Conservation (phyloP, 495 filamentous ascomycete species). For the Aspergillus sclerotiicarbonarius region DNA sequence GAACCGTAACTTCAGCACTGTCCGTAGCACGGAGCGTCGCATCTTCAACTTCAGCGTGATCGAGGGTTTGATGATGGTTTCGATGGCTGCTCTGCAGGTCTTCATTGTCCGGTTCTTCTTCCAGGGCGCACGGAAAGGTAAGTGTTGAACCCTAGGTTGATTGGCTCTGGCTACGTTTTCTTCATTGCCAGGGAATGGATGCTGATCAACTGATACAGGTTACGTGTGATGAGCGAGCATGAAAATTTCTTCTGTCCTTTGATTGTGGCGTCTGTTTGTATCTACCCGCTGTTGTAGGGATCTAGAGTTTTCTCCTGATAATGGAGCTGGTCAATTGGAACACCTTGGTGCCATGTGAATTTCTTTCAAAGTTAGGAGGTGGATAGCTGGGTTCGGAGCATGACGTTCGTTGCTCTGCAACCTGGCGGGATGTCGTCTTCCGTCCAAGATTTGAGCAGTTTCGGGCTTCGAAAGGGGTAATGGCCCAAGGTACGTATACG, state of each 20-base stretch:
- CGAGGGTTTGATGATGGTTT: slow-evolving; percentile 86
- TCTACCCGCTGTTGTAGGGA: slow-evolving; percentile 17
- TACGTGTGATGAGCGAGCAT: slow-evolving; percentile 42
- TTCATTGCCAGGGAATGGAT: neutral
- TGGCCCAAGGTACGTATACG: neutral
- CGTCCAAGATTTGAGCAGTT: neutral
- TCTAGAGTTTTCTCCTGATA: slow-evolving; percentile 9
- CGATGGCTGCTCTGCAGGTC: slow-evolving; percentile 95
- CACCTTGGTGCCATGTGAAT: slow-evolving; percentile 5
- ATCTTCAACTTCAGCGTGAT: slow-evolving; percentile 98
- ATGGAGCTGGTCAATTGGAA: slow-evolving; percentile 9
- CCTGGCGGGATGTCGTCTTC: neutral
- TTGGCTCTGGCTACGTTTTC: neutral
- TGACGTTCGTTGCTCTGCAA: neutral
- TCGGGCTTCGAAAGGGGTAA: no score
- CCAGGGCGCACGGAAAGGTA: slow-evolving; percentile 80
- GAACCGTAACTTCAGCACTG: slow-evolving; percentile 98
- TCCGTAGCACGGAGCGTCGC: slow-evolving; percentile 88
- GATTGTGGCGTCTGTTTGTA: slow-evolving; percentile 27
- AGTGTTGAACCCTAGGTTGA: slow-evolving; percentile 19
- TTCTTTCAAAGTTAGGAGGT: neutral
- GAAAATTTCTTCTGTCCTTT: slow-evolving; percentile 37
- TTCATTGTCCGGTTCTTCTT: slow-evolving; percentile 99
- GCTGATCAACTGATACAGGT: slow-evolving; percentile 9
- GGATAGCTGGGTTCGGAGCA: neutral